Conservation (phyloP, 352 stramenopile species). For the Phytophthora colocasiae region DNA sequence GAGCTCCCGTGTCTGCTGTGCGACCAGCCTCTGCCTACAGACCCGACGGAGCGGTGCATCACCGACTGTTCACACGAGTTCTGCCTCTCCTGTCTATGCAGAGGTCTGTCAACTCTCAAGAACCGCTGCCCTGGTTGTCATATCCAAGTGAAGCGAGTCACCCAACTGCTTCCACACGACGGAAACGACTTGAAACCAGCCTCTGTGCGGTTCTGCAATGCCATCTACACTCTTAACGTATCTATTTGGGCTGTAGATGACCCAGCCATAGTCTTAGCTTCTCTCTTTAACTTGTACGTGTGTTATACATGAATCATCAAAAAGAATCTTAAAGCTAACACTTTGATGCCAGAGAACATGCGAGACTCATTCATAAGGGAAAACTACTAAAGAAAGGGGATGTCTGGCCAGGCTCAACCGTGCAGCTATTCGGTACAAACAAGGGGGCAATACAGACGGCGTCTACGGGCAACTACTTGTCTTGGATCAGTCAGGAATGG, state of each 20-base stretch:
- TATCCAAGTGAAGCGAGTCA: slow-evolving; percentile 60
- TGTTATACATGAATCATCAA: background rate
- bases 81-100: slow-evolving; percentile 74
- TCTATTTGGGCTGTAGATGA: slow-evolving; percentile 85
- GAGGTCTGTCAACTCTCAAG: slow-evolving; percentile 53
- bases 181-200: slow-evolving; percentile 39
- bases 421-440: slow-evolving; percentile 84
- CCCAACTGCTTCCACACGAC: slow-evolving; percentile 47
- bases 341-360: slow-evolving; percentile 54
- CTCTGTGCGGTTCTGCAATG: slow-evolving; percentile 84
- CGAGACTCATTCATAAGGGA: slow-evolving; percentile 77
- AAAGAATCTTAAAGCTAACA: background rate
- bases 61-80: slow-evolving; percentile 88
- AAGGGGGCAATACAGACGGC: slow-evolving; percentile 40
- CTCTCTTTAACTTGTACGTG: slow-evolving; percentile 79
- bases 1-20: slow-evolving; percentile 64
- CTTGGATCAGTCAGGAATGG: slow-evolving; percentile 47
- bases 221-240: slow-evolving; percentile 77
- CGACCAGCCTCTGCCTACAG: slow-evolving; percentile 43
- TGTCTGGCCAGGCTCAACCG: slow-evolving; percentile 79
- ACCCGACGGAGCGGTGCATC: slow-evolving; percentile 55
- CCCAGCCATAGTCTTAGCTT: slow-evolving; percentile 61
- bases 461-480: slow-evolving; percentile 21
- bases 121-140: slow-evolving; percentile 79
- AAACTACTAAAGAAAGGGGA: slow-evolving; percentile 87